Evolutionary conservation across 2,329 filamentous ascomycete genomes (phyloP).

Genomic region (Apiospora sp.): DNA sequence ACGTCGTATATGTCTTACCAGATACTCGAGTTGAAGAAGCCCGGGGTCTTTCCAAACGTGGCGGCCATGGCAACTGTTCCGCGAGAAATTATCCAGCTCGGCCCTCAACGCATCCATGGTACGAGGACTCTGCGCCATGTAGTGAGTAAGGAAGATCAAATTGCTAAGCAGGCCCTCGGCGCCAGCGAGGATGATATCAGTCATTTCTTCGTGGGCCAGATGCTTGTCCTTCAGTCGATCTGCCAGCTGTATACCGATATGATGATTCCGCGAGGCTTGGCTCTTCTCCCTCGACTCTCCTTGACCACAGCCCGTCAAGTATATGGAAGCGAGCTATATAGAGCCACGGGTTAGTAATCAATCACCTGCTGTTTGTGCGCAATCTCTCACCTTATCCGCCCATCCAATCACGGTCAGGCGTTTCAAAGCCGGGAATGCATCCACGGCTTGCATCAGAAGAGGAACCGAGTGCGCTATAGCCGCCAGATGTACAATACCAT

Average conservation of each 20-base stretch:
- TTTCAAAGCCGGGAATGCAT: conserved; percentile 3
- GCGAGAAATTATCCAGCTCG: not conserved
- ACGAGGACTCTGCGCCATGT: not conserved
- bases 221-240: not conserved
- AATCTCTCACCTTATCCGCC: conserved; percentile 3
- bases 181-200: not conserved
- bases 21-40: not conserved
- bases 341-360: conserved; percentile 1
- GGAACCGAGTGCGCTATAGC: not conserved
- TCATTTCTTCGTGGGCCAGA: conserved; percentile 3
- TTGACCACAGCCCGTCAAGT: not conserved
- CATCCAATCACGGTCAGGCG: not conserved
- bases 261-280: not conserved
- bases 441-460: not conserved
- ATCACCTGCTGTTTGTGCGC: not conserved
- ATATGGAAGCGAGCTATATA: conserved; percentile 3
- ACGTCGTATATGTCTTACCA: not conserved
- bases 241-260: not conserved
- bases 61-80: not conserved
- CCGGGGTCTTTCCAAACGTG: conserved; percentile 6
- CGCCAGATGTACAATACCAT: not conserved
- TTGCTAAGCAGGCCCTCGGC: conserved; percentile 6
- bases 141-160: not conserved
- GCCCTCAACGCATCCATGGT: not conserved
- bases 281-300: not conserved